These are phyloP conservation scores for Symbiodinium natans DNA, from an alignment of 73 alveolate genomes.

Conservation along the genomic window DNA sequence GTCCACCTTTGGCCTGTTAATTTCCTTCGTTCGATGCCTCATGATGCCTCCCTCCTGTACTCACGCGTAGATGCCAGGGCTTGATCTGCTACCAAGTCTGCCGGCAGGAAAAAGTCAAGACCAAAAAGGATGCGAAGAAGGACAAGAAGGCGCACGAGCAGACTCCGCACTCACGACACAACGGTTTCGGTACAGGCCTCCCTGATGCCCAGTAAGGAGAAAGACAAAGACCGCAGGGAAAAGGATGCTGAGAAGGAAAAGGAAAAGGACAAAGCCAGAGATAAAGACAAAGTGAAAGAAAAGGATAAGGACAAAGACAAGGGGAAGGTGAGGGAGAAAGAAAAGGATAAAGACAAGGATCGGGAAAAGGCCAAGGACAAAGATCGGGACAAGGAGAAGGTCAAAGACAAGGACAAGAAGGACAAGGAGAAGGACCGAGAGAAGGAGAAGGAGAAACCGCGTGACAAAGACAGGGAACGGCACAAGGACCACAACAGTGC, in stretches of 20 bases:
- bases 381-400: constrained; percentile 37
- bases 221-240: constrained; percentile 10
- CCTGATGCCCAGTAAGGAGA: constrained; percentile 4
- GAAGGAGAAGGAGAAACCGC: not conserved
- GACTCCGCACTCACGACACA: not conserved
- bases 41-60: too few relatives aligned
- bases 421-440: constrained; percentile 24
- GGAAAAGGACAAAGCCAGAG: constrained; percentile 22
- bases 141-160: constrained; percentile 31
- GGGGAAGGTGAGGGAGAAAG: constrained; percentile 27
- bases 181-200: not conserved
- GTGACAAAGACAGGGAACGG: constrained; percentile 24
- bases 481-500: constrained; percentile 5
- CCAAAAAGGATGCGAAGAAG: constrained; percentile 53
- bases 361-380: constrained; percentile 7
- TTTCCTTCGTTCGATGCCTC: too few relatives aligned
- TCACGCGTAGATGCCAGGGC: too few relatives aligned
- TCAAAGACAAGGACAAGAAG: constrained; percentile 32
- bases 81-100: too few relatives aligned
- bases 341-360: constrained; percentile 15
- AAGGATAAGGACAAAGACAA: constrained; percentile 21
- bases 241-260: constrained; percentile 4
- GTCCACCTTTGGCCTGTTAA: too few relatives aligned
- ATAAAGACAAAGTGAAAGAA: constrained; percentile 19
- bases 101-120: constrained; percentile 58